Base-by-base conservation (phyloP, 345 rosid genomes). In the Sisymbrium irio region DNA sequence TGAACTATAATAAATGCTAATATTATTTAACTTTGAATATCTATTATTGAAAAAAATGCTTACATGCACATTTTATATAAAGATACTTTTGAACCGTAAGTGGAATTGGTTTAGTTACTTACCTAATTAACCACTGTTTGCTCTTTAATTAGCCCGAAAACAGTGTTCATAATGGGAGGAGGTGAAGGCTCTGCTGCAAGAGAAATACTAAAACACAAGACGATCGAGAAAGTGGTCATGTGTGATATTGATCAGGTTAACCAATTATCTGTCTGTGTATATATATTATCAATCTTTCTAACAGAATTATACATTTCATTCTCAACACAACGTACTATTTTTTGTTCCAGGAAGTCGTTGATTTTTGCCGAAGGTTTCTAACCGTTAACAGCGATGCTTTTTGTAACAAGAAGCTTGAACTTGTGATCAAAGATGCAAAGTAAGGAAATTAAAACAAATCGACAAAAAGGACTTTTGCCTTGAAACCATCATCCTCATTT, bases 121-220 rank as follows among this genome's bases (percentile, higher is more conserved):
- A 57, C 14, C 9, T 27, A 22, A 30, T 22, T n/a, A n/a, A 65
- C 65, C 25, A 19, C 30, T 68, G 20, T 36, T 14, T 25, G 39
- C 6, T 71, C n/a, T n/a, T 33, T 35, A 14, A 68, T 7, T 79
- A 94, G 98, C 77, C 98, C 98, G 0, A 83, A 77, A 66, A 82
- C 78, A 0, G 84, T 91, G 69, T 94, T 91, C 70, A 89, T 94
- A 57, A 94, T 94, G 98, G 98, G 98, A 64, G 97, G 97, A 25
- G 98, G 97, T 4, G 98, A 94, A 80, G 98, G 98, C n/a, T 94
- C 98, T 60, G 89, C 98, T 32, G 97, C 98, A n/a, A 89, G 98
- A 70, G 98, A 94, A 79, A 87, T 84, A 28, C 86, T 94, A 42
- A 89, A 85, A 83, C 97, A 94, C 69, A 73, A 74, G 35, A 71